Percentiles rank a stretch among this genome's conserved stretches.
Conservation (phyloP, 805 yeast species). For the Lipomyces starkeyi region DNA sequence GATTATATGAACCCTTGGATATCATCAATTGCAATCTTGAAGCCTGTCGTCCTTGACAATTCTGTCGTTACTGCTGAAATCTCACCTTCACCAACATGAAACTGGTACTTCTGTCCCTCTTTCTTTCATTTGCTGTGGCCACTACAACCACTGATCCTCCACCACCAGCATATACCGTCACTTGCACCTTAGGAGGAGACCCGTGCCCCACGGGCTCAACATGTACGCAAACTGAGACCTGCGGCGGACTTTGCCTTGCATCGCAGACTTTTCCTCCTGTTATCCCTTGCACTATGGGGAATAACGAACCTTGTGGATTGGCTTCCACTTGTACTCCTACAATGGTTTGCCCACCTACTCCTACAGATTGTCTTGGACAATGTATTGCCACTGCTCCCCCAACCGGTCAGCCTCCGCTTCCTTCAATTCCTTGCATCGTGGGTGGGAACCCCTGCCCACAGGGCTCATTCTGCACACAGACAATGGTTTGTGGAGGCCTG, state of each 20-base stretch:
- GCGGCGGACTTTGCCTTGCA: constrained; percentile 6
- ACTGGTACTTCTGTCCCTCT: background rate
- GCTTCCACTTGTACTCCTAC: constrained; percentile 10
- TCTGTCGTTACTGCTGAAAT: background rate
- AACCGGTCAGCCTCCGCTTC: background rate
- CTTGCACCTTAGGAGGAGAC: constrained; percentile 1
- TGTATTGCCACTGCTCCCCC: constrained; percentile 9
- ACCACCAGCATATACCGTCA: background rate
- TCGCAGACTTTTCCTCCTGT: constrained; percentile 4
- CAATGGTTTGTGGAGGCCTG: constrained; percentile 8
- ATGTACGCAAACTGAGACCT: constrained; percentile 8
- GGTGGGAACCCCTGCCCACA: background rate
- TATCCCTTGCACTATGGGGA: constrained; percentile 6
- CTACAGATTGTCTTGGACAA: constrained; percentile 1
- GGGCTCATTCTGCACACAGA: constrained; percentile 7
- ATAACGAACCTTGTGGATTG: background rate
- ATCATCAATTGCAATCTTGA: background rate
- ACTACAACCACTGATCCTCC: background rate
- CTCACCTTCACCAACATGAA: constrained; percentile 1
- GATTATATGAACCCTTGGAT: constrained; percentile 1
- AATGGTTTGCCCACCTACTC: constrained; percentile 4
- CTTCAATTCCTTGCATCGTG: constrained; percentile 3
- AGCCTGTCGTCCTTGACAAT: background rate
- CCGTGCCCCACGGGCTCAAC: constrained; percentile 6
- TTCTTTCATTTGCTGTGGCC: background rate